phyloP scores from a whole-genome alignment of 148 eudicot genomes.

The Rhododendron williamsianum region DNA sequence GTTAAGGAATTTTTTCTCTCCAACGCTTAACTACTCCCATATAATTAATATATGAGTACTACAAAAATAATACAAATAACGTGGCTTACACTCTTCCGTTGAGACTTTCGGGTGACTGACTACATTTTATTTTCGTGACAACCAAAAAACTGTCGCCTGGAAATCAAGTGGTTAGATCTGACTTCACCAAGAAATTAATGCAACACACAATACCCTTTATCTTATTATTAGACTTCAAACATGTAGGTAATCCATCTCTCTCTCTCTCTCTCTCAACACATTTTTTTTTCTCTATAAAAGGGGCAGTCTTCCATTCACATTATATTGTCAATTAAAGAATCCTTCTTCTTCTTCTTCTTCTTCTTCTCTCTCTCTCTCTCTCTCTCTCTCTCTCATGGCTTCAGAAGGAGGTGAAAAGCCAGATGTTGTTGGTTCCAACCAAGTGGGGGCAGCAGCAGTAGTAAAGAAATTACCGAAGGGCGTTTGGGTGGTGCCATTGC shows the following conservation, averaged over 20 bases:
- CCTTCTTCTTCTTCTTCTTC: not conserved
- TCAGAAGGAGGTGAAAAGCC: constrained; percentile 22
- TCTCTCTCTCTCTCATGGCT: constrained; percentile 12
- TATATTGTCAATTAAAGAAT: not conserved
- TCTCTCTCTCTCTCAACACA: not conserved
- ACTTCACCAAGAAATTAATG: not conserved
- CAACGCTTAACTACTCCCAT: not conserved
- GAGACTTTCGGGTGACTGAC: not conserved
- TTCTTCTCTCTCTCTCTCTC: not conserved
- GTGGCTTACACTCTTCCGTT: not conserved
- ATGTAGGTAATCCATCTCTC: not conserved
- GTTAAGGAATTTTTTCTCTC: not conserved
- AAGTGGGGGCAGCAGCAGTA: not conserved
- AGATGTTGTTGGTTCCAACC: constrained; percentile 5
- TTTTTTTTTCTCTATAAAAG: not conserved
- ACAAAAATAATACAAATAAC: not conserved
- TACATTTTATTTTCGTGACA: not conserved
- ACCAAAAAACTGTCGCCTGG: not conserved
- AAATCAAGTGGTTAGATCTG: not conserved
- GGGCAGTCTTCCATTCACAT: not conserved
- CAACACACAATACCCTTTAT: not conserved
- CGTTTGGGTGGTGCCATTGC: constrained; percentile 7
- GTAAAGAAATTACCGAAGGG: not conserved
- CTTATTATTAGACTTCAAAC: not conserved
- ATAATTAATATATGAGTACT: not conserved